Conservation (phyloP, 345 rosid species). For the Gossypium raimondii region DNA sequence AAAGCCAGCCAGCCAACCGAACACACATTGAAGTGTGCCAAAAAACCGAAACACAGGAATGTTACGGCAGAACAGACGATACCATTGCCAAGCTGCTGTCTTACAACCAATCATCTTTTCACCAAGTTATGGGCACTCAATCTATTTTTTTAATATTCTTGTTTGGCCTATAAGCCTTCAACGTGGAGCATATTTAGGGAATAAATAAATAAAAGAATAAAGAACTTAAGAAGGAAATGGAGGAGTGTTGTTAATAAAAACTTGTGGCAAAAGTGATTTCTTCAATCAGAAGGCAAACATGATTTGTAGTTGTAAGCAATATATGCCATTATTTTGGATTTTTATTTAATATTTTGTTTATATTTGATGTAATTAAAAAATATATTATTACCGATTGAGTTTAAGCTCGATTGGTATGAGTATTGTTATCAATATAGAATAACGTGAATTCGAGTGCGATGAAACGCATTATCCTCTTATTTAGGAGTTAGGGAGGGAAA, state of each 20-base stretch:
- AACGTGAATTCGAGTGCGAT: fast-evolving
- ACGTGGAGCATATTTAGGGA: neutral
- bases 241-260: too few relatives aligned
- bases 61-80: neutral
- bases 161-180: neutral
- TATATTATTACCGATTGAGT: too few relatives aligned
- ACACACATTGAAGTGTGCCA: constrained; percentile 7
- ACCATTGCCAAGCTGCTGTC: neutral
- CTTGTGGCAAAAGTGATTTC: too few relatives aligned
- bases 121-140: too few relatives aligned
- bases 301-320: too few relatives aligned
- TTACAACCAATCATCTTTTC: neutral
- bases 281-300: too few relatives aligned
- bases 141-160: neutral
- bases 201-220: neutral
- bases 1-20: constrained; percentile 16
- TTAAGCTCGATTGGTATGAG: fast-evolving
- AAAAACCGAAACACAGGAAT: neutral
- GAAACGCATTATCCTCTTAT: fast-evolving
- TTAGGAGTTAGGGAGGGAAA: too few relatives aligned
- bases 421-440: too few relatives aligned
- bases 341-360: too few relatives aligned
- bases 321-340: too few relatives aligned
- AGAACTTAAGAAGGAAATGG: too few relatives aligned
- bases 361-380: too few relatives aligned